phyloP scores from a whole-genome alignment of 257 asterid genomes.

The Gentiana macrophylla region DNA sequence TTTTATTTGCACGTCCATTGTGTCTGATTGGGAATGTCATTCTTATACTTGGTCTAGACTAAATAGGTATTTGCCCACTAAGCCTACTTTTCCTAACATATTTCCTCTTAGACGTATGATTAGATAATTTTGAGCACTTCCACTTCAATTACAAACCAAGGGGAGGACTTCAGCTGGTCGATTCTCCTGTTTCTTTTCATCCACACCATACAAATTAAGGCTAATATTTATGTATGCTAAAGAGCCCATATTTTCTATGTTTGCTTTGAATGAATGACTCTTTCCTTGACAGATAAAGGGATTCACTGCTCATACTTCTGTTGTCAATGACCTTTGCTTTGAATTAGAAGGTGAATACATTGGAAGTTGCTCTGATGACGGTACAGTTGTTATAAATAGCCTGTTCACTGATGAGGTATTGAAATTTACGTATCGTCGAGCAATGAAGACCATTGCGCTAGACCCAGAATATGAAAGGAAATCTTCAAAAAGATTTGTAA shows the following conservation, averaged over 20 bases:
- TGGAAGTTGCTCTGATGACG: constrained; percentile 99
- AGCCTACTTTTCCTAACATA: too few species aligned
- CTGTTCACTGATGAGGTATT: constrained; percentile 82
- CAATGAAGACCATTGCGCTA: constrained; percentile 89
- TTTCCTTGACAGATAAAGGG: constrained; percentile 65
- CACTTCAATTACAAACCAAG: too few species aligned
- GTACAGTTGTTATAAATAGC: constrained; percentile 84
- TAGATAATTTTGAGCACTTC: too few species aligned
- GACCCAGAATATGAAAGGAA: constrained; percentile 91
- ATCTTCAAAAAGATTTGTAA: constrained; percentile 85
- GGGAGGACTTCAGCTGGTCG: too few species aligned
- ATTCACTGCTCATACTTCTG: constrained; percentile 75
- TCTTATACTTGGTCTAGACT: too few species aligned
- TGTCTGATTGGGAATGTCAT: too few species aligned
- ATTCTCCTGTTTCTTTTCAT: too few species aligned
- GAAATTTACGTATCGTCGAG: constrained; percentile 93
- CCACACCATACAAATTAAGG: too few species aligned
- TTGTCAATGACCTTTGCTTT: constrained; percentile 93
- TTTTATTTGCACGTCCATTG: too few species aligned
- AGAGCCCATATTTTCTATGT: constrained; percentile 1
- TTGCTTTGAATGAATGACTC: not conserved
- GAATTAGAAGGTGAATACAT: constrained; percentile 93
- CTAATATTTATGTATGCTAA: too few species aligned
- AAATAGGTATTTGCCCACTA: too few species aligned
- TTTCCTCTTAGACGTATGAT: too few species aligned